These are phyloP conservation scores for Telfairia occidentalis DNA, from an alignment of 331 rosid genomes.

Conservation along the genomic window DNA sequence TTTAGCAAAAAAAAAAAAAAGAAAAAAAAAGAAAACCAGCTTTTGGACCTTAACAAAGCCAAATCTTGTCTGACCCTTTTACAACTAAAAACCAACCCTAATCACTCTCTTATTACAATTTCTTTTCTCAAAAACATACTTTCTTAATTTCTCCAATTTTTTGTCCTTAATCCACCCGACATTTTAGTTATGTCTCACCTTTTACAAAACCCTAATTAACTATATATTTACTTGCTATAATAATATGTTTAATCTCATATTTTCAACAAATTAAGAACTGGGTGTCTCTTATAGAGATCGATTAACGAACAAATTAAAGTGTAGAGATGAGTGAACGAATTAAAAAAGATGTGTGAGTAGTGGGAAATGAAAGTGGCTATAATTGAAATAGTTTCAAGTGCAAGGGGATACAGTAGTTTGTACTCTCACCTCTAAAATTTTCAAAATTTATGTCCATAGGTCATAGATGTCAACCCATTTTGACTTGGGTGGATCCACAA, in stretches of 20 bases:
- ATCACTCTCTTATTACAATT: not conserved
- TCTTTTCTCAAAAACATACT: not conserved
- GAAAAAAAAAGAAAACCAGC: slow-evolving; percentile 12
- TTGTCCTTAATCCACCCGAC: slow-evolving; percentile 4
- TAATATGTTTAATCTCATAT: too few species aligned
- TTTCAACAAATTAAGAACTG: not conserved
- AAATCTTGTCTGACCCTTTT: slow-evolving; percentile 9
- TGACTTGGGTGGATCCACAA: not conserved
- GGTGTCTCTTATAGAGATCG: too few species aligned
- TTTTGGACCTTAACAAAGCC: slow-evolving; percentile 18
- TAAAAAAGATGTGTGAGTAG: not conserved
- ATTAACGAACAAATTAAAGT: too few species aligned
- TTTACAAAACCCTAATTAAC: not conserved
- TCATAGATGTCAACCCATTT: not conserved
- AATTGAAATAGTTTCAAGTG: not conserved
- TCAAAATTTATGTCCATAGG: not conserved
- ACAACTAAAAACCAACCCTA: not conserved
- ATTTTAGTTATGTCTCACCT: not conserved
- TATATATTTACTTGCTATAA: too few species aligned
- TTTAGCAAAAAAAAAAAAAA: not conserved
- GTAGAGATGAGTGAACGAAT: not conserved
- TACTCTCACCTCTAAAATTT: not conserved
- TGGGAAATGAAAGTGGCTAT: not conserved
- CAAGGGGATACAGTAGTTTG: not conserved
- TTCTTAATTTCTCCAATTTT: not conserved